Evolutionary conservation across 768 basidiomycete genomes (phyloP), one percentile per base, ranked within the genome.

Genomic region (Porpolomopsis calyptriformis): DNA sequence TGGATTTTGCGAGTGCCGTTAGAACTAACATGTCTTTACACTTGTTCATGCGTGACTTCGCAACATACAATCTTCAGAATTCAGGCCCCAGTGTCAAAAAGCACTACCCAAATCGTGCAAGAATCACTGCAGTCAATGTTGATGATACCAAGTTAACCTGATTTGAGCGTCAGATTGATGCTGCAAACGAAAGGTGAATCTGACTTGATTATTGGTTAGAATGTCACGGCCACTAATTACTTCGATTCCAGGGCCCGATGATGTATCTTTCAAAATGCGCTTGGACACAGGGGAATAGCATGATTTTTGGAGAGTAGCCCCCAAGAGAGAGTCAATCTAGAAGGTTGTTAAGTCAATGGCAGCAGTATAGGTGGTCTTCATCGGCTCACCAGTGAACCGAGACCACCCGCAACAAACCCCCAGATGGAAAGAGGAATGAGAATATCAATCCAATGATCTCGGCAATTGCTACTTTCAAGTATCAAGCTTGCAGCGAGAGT

Each of bases 251-350:
- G 52, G 18, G 44, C 55, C 4, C 57, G 61, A 45, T 10, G 53
- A 51, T 9, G 60, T 59, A 1, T 85, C 79, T 40, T 81, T 78
- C 11, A 88, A 66, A 40, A 96, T 70, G 36, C 73, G 64, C 54
- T 78, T 78, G 51, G 71, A 73, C 18, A 67, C 65, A 37, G 64
- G 64, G 4, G 82, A 82, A 63, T 81, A 94, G 22, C 80, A 73
- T 3, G 89, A 90, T 45, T 73, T 68, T 55, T 97, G 93, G 1
- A 94, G 59, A 4, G 86, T 90, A 4, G 92, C 90, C 2, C 93
- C 93, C 14, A 96, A 68, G 10, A 96, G 35, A 0, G 87, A 91
- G 59, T 97, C 93, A 41, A 90, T 61, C 85, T 87, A 59, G n/a
- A 49, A 35, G 49, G 24, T 12, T 23, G 47, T 7, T 46, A 31